Base-by-base conservation (phyloP, 1,284 basidiomycete genomes). In the Heterobasidion parviporum region DNA sequence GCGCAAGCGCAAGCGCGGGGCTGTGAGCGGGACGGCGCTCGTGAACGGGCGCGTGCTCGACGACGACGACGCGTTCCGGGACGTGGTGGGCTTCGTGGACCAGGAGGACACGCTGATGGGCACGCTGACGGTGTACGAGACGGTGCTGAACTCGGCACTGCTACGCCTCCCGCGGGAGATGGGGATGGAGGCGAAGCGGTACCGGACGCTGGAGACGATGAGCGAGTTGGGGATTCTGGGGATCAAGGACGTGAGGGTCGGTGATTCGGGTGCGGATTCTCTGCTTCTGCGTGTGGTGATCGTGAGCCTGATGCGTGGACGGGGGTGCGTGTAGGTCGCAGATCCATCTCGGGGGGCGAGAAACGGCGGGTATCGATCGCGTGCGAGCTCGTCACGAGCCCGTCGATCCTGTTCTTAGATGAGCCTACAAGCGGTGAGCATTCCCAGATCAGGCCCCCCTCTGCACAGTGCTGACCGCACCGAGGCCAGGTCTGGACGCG, bases 51-150 rank as follows among this genome's bases (percentile, higher is more conserved):
- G 91, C 2, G 78, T 81, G 58, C 87, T 97, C 47, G 74, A 76
- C 50, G 80, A 93, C 64, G 72, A 78, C 43, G 83, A 89, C 64
- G 38, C 10, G 38, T 98, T 93, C 77, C 87, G 86, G 66, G 82
- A 85, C 34, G 86, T 98, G 9, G 85, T 89, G 58, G 96, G 96
- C 36, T 99, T 91, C 64, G 96, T 99, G 53, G 96, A 99, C 68
- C 96, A 99, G 71, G 96, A 98, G 70, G 96, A 99, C 69, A 96
- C 94, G 7, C 75, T 99, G 54, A 94, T 99, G 87, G 83, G 88
- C 64, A 98, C 96, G 1, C 73, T 99, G 68, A 98, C 95, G 1
- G 96, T 98, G 10, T 98, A 98, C 68, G 96, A 99, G 76, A 98
- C 95, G 0, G 89, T 99, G 14, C 70, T 98, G 54, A 97, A 95